Evolutionary conservation across 345 rosid species (phyloP), one percentile per base, ranked within the genome.

Genomic region (Eucalyptus tenuipes): DNA sequence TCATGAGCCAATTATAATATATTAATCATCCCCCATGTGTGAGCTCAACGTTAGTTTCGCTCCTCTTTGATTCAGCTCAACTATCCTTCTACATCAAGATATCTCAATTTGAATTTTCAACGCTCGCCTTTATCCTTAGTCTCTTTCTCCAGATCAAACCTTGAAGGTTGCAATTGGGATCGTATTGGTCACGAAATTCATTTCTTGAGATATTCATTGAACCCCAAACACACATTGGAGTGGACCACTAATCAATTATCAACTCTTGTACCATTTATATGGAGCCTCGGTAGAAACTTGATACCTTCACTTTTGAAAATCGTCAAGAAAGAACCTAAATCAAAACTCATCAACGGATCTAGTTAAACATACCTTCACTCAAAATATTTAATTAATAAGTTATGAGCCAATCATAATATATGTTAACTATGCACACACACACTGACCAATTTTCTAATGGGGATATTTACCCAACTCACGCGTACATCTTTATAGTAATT

Each of bases 341-440:
- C 7, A 11, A 18, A 33, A 10, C 25, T 9, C 14, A 7, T 71
- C 14, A 71, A 37, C 0, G 2, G 2, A 18, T 68, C 3, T 1
- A 9, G 45, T 71, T 33, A 8, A 40, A 33, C 25, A 4, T 18
- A 17, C 7, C 13, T 5, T 17, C 2, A 68, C 4, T 31, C 42
- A 66, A 31, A 66, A 68, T 68, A 9, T 33, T 37, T 3, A 71
- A 11, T 12, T 20, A 37, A 37, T 37, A 40, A 71, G 45, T 71
- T 18, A 10, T 3, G 5, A 10, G 7, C 1, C 27, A 71, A 71
- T 37, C 7, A 33, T 37, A 37, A 18, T 37, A 18, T 37, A 37
- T 20, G 2, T 5, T 18, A 71, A 71, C 3, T 2, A 75, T 52
- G 8, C 57, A n/a, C 25, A 20, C 0, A 4, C 55, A 52, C 10